These are phyloP conservation scores for Meredithiella fracta DNA, from an alignment of 2,329 filamentous ascomycete genomes.

Conservation along the genomic window DNA sequence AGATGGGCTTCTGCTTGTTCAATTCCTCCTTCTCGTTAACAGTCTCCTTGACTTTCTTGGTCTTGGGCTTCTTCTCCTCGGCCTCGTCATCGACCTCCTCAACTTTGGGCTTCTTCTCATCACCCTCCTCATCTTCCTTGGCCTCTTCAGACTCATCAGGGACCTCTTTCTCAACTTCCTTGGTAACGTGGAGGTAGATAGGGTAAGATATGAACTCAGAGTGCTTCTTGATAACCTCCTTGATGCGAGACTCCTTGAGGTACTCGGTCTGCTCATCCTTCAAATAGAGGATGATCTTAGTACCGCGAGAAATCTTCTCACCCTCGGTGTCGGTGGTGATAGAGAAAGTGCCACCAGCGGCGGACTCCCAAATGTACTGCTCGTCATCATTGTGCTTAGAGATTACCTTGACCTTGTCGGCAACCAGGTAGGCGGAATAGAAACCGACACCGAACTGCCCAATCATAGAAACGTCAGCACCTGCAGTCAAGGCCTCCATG, in stretches of 20 bases:
- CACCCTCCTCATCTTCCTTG: conserved; percentile 38
- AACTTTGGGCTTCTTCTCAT: conserved; percentile 89
- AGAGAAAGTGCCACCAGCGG: conserved; percentile 92
- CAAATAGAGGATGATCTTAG: conserved; percentile 94
- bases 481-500: conserved; percentile 97
- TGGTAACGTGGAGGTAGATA: conserved; percentile 98
- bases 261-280: conserved; percentile 99
- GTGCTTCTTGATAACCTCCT: conserved; percentile 99
- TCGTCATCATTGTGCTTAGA: conserved; percentile 99
- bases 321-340: conserved; percentile 81
- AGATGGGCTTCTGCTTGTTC: conserved; percentile 99
- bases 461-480: conserved; percentile 99
- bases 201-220: conserved; percentile 99
- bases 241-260: conserved; percentile 96
- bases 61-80: conserved; percentile 87
- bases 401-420: conserved; percentile 85
- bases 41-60: conserved; percentile 98
- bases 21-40: conserved; percentile 98
- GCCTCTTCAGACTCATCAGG: conserved; percentile 83
- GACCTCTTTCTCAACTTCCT: conserved; percentile 98
- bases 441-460: conserved; percentile 99
- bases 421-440: conserved; percentile 99
- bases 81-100: conserved; percentile 84
- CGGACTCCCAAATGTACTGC: conserved; percentile 99
- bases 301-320: conserved; percentile 80